Base-by-base conservation (phyloP, 1,284 basidiomycete genomes). In the Boletus smithii region DNA sequence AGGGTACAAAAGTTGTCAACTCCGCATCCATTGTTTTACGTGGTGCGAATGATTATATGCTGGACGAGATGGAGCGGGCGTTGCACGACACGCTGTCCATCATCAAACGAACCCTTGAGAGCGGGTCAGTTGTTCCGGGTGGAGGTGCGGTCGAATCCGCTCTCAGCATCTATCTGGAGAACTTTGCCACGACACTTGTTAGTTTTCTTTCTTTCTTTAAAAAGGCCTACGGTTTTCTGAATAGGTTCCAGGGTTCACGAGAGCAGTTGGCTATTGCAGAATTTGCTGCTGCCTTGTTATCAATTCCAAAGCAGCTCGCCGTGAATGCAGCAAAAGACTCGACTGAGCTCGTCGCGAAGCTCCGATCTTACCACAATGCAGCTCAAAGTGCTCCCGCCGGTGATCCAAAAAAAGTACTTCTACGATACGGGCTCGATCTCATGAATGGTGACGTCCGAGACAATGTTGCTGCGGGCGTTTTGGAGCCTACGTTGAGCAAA, bases 261-360 rank as follows among this genome's bases (percentile, higher is more conserved):
- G 97, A 99, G 73, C 97, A 99, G 70, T 78, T 99, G 38, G 97
- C 97, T 23, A 98, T 99, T 60, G 97, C 95, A 30, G 97, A 99
- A 69, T 99, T 99, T 67, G 95, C 97, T 29, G 79, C 81, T 57
- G 91, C 97, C 4, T 78, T 99, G 44, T 77, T 99, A 33, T 83
- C 95, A 16, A 99, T 99, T 59, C 95, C 95, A 53, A 99, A 99
- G 74, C 94, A 89, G 18, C 85, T 99, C 18, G 89, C 97, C 2
- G 91, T 98, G 53, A 99, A 99, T 67, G 97, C 97, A 27, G 97
- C 95, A 33, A 98, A 99, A 69, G 97, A 99, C 69, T 94, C 94
- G 40, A 99, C 95, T 2, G 94, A 98, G 49, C 82, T 99, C 22
- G 94, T 99, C 34, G 95, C 97, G 44, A 98, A 98, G 72, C 77